These are phyloP conservation scores for Xanthoconium separans DNA, from an alignment of 1,284 basidiomycete genomes.

Conservation along the genomic window DNA sequence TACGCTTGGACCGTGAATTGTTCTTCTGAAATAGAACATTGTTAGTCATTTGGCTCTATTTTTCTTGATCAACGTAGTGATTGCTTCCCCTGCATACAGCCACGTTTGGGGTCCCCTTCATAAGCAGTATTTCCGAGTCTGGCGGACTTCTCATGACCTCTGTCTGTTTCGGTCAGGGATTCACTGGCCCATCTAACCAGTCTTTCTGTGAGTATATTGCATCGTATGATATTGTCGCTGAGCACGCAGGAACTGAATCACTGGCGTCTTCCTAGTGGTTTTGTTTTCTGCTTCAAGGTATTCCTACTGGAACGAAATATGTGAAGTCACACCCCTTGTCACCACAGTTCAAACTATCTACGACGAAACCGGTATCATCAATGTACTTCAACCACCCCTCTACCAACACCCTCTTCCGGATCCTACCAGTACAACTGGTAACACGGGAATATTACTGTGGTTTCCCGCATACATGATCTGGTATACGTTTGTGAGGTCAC, in stretches of 20 bases:
- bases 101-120: not conserved
- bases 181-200: not conserved
- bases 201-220: not conserved
- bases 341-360: not conserved
- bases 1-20: not conserved
- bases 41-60: not conserved
- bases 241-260: not conserved
- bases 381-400: not conserved
- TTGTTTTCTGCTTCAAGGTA: not conserved
- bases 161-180: not conserved
- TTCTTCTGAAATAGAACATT: not conserved
- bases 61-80: too few relatives aligned
- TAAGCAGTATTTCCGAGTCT: not conserved
- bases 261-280: not conserved
- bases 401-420: not conserved
- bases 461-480: not conserved
- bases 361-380: not conserved
- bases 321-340: not conserved
- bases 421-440: not conserved
- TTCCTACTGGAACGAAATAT: not conserved
- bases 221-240: not conserved
- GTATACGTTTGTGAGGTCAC: not conserved
- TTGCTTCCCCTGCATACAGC: not conserved
- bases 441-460: not conserved
- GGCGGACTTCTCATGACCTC: not conserved